Evolutionary conservation across 345 rosid genomes (phyloP).

Genomic region (Excoecaria agallocha): DNA sequence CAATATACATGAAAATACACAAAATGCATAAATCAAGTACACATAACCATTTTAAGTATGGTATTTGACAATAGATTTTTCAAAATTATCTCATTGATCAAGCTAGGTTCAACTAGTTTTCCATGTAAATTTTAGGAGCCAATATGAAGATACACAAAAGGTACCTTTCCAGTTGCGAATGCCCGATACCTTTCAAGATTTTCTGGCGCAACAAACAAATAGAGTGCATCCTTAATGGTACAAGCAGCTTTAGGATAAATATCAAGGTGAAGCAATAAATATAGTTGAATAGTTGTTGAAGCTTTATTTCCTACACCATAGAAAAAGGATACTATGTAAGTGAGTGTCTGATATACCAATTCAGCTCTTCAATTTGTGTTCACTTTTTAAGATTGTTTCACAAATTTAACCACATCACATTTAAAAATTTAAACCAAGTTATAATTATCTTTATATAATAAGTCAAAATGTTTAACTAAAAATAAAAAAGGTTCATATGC

Average conservation of each 20-base stretch:
- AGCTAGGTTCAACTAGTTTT: neutral
- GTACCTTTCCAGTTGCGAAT: conserved; percentile 79
- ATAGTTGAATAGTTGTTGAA: conserved; percentile 87
- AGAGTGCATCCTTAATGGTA: conserved; percentile 82
- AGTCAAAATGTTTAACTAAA: neutral
- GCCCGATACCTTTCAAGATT: conserved; percentile 85
- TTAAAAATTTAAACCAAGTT: neutral
- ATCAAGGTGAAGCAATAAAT: conserved; percentile 84
- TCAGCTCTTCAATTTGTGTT: neutral
- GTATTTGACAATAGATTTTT: no score
- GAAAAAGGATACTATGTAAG: neutral
- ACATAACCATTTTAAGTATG: no score
- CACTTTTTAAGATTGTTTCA: neutral
- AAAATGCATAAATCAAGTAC: no score
- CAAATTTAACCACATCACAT: neutral
- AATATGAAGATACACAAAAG: neutral
- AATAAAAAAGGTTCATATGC: no score
- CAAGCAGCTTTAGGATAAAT: conserved; percentile 66
- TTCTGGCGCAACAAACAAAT: conserved; percentile 68
- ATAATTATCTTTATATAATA: neutral
- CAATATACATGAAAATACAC: no score
- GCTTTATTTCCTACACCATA: conserved; percentile 59
- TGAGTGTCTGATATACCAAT: neutral
- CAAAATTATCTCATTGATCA: no score
- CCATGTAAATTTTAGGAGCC: neutral